Base-by-base conservation (phyloP, 768 basidiomycete species). In the Mycena metata region DNA sequence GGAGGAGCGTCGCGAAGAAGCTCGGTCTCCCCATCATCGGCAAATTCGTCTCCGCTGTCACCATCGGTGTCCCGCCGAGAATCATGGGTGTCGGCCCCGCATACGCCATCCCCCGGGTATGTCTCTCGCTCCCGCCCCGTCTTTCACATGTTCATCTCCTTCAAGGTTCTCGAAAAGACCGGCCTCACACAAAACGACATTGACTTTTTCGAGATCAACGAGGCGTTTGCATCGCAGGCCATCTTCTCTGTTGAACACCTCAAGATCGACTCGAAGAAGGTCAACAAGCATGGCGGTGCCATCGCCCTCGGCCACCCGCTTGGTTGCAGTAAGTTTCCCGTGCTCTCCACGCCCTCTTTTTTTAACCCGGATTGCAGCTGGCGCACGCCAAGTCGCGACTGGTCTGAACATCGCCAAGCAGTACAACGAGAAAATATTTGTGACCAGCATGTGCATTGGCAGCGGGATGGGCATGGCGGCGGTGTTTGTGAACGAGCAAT, bases 61-160 rank as follows among this genome's bases (percentile, higher is more conserved):
- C 84, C 36, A 88, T 92, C 12, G 96, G 96, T 73, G 95, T 96
- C 16, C 92, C 93, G 3, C 94, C 94, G 49, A 88, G 89, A 69
- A 89, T 96, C 77, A 96, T 96, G 94, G 95, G 95, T 74, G 89
- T 97, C 74, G 96, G 96, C 60, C 96, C 96, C 2, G 93, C 93
- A 41, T 92, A 87, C 78, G 96, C 95, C 51, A 94, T 96, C 71
- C 95, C 95, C 49, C 87, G 88, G 66, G 85, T 85, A 33, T 71
- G 80, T 17, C 24, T n/a, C 19, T 39, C 11, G 39, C 10, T 36
- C 35, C 35, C 9, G 4, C 45, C 11, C 23, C 13, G 17, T 39
- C 43, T 7, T 36, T 33, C 43, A 12, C 49, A 46, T 21, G 24
- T 47, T 66, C 39, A 60, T 26, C 23, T 70, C 56, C 72, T 46